These are phyloP conservation scores for Entomortierella parvispora DNA, from an alignment of 192 early-diverging fungal genomes.

Conservation along the genomic window DNA sequence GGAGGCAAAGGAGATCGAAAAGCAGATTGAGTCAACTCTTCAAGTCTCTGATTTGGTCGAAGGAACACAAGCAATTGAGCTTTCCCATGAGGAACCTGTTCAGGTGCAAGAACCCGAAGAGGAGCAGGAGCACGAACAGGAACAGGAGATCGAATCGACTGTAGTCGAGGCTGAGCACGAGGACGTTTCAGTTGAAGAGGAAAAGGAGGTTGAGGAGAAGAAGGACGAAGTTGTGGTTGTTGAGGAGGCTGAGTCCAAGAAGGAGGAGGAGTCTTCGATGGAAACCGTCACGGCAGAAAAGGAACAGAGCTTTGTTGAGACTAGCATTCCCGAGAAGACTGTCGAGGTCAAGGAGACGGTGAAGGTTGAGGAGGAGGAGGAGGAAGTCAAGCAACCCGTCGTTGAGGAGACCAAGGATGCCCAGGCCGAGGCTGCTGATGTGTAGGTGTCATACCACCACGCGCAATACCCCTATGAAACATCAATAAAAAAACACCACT, in stretches of 20 bases:
- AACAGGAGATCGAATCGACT: not conserved
- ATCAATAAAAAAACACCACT: too few relatives aligned
- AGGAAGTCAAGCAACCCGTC: constrained; percentile 3
- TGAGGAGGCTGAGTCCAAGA: constrained; percentile 7
- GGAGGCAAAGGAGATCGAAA: constrained; percentile 6
- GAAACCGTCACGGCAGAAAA: constrained; percentile 1
- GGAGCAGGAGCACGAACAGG: not conserved
- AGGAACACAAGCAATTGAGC: constrained; percentile 31
- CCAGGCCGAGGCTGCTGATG: not conserved
- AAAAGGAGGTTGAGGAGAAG: not conserved
- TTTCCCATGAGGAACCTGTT: not conserved
- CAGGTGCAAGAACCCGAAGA: not conserved
- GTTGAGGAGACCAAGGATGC: constrained; percentile 4
- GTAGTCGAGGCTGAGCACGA: too few relatives aligned
- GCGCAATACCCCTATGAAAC: too few relatives aligned
- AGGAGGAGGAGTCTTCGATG: constrained; percentile 20
- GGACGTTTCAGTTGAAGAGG: not conserved
- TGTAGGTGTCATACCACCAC: too few relatives aligned
- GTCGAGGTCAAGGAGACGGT: not conserved
- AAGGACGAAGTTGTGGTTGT: not conserved
- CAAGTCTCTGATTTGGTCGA: constrained; percentile 19
- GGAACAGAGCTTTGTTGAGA: too few relatives aligned
- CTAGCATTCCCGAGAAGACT: not conserved
- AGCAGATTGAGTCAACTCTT: constrained; percentile 19
- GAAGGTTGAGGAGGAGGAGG: not conserved